Evolutionary conservation across 192 early-diverging fungal species (phyloP), one percentile per base, ranked within the genome.

Genomic region (Umbelopsis vinacea): DNA sequence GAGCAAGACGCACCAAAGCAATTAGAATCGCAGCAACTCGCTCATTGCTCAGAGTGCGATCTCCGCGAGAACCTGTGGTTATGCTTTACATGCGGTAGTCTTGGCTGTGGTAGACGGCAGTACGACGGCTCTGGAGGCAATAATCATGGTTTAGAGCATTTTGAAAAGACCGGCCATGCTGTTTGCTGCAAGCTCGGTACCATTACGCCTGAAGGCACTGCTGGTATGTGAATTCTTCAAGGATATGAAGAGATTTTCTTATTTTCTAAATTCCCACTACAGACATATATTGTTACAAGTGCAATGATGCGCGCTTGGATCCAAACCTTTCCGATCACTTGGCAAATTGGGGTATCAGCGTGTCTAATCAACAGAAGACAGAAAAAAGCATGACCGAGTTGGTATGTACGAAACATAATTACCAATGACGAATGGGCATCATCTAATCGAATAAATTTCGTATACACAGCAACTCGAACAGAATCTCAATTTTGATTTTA

Each of bases 401-500:
- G 87, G 91, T 92, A 72, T 54, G 80, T 73, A 54, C n/a, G 37
- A 24, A 10, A 29, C 24, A 10, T 37, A 52, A 0, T 43, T 70
- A 50, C 12, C 35, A 23, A 46, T 6, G 22, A n/a, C n/a, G 11
- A 17, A 19, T 66, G 24, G 11, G 14, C 40, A 71, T 63, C 6
- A 71, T 6, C 19, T 2, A 43, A 15, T 24, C 38, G 54, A 11
- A 37, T 57, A 11, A 46, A 40, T 23, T 68, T 23, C 43, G 37
- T 35, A 46, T 66, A 45, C 46, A 19, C 81, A 92, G 92, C 92
- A 97, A 87, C 78, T 99, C 68, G 97, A 98, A 66, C 93, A 97
- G 76, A 99, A 99, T 76, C 82, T 95, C 66, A 93, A 92, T 79
- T 98, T 97, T 86, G 95, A 98, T 73, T 98, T 98, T 76, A 94